These are phyloP conservation scores for Aureobasidium sp. DNA, from an alignment of 2,329 filamentous ascomycete genomes.

Conservation along the genomic window DNA sequence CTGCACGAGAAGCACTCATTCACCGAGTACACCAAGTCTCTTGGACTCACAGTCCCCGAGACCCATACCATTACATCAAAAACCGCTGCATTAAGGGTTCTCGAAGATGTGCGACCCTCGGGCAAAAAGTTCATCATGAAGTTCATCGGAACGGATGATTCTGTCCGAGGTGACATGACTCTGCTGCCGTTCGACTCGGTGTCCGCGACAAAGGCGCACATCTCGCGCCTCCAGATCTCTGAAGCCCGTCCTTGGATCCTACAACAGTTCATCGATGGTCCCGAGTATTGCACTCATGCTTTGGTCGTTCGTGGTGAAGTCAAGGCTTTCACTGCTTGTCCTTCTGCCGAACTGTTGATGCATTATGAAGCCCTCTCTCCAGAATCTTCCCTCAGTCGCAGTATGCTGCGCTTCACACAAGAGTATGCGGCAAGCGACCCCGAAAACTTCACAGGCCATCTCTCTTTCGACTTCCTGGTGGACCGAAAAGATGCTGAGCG, in stretches of 20 bases:
- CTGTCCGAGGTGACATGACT: conserved; percentile 53
- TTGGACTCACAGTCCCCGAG: conserved; percentile 43
- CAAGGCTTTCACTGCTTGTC: conserved; percentile 59
- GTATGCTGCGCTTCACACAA: conserved; percentile 59
- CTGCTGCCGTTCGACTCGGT: conserved; percentile 50
- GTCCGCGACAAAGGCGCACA: conserved; percentile 46
- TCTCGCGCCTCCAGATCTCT: conserved; percentile 49
- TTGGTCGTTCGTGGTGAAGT: conserved; percentile 58
- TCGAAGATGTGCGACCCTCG: conserved; percentile 31
- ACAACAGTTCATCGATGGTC: conserved; percentile 58
- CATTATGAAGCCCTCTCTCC: conserved; percentile 55
- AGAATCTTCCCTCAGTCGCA: conserved; percentile 45
- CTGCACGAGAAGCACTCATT: conserved; percentile 61
- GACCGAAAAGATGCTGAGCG: conserved; percentile 36
- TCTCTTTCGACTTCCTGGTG: conserved; percentile 64
- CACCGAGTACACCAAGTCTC: conserved; percentile 46
- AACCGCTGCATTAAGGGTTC: conserved; percentile 45
- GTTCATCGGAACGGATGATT: conserved; percentile 54
- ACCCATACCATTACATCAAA: conserved; percentile 45
- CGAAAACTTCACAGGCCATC: conserved; percentile 54
- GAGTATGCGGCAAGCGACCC: conserved; percentile 46
- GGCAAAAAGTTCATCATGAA: conserved; percentile 57
- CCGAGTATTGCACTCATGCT: conserved; percentile 64
- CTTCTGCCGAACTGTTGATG: conserved; percentile 54
- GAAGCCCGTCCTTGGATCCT: conserved; percentile 53